These are phyloP conservation scores for Candida saitoana DNA, from an alignment of 805 yeast genomes.

Conservation along the genomic window DNA sequence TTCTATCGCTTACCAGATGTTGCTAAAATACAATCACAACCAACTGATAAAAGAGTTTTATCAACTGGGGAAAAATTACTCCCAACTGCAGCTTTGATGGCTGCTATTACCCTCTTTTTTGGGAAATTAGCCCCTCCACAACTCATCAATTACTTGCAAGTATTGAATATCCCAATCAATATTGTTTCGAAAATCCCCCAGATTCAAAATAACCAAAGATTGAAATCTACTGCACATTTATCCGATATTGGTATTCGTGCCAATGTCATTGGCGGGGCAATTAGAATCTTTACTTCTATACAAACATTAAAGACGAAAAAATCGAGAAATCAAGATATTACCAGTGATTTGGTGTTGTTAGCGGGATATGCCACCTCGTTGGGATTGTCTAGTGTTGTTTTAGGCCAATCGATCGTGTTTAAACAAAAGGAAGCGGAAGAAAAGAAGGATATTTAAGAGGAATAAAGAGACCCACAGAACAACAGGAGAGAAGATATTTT, in stretches of 20 bases:
- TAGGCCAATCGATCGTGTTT: conserved; percentile 29
- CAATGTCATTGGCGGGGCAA: conserved; percentile 34
- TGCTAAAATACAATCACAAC: conserved; percentile 7
- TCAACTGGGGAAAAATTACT: conserved; percentile 16
- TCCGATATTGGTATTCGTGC: conserved; percentile 38
- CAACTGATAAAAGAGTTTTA: conserved; percentile 8
- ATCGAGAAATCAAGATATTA: conserved; percentile 16
- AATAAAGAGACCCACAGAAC: background rate
- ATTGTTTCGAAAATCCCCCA: conserved; percentile 39
- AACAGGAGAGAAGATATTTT: no score
- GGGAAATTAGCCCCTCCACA: conserved; percentile 28
- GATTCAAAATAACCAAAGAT: conserved; percentile 28
- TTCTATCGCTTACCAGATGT: conserved; percentile 26
- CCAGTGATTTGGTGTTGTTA: conserved; percentile 30
- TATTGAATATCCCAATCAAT: conserved; percentile 35
- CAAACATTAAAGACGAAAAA: conserved; percentile 19
- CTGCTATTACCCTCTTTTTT: conserved; percentile 25
- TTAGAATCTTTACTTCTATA: conserved; percentile 38
- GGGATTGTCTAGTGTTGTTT: conserved; percentile 30
- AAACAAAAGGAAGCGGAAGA: conserved; percentile 15
- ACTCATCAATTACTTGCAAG: conserved; percentile 28
- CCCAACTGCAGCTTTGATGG: conserved; percentile 24
- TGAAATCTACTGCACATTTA: conserved; percentile 35
- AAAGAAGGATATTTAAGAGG: conserved; percentile 4
- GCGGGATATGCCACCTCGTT: conserved; percentile 37